Evolutionary conservation across 192 early-diverging fungal genomes (phyloP).

Genomic region (Umbelopsis sp.): DNA sequence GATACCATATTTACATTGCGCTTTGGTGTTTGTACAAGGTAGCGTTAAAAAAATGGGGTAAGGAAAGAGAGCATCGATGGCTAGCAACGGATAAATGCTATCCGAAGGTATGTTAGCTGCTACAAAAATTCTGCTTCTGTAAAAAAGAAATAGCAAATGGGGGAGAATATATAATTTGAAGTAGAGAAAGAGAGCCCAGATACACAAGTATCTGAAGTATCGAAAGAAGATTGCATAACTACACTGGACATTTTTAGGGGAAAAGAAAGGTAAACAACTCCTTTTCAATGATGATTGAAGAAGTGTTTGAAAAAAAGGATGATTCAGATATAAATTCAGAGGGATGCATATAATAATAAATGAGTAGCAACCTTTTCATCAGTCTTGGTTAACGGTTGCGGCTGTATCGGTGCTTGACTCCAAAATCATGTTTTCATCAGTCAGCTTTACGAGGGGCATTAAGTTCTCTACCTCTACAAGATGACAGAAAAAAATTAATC

Average conservation of each 20-base stretch:
- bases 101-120: background rate
- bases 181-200: background rate
- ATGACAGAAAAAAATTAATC: background rate
- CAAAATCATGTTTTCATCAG: background rate
- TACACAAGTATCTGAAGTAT: background rate
- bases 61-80: background rate
- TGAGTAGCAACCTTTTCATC: background rate
- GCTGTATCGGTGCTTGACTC: background rate
- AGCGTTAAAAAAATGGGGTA: background rate
- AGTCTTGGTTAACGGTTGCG: background rate
- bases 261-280: background rate
- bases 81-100: background rate
- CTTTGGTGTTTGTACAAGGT: conserved; percentile 21
- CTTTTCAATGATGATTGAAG: background rate
- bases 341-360: background rate
- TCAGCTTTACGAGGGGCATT: conserved; percentile 10
- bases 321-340: background rate
- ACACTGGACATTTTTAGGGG: conserved; percentile 4
- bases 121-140: background rate
- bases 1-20: conserved; percentile 19
- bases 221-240: conserved; percentile 10
- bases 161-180: conserved; percentile 7
- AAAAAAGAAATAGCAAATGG: background rate
- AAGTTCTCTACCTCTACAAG: conserved; percentile 23
- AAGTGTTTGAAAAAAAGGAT: background rate